These are phyloP conservation scores for Sarcocystis neurona DNA, from an alignment of 169 alveolate genomes.

Conservation along the genomic window DNA sequence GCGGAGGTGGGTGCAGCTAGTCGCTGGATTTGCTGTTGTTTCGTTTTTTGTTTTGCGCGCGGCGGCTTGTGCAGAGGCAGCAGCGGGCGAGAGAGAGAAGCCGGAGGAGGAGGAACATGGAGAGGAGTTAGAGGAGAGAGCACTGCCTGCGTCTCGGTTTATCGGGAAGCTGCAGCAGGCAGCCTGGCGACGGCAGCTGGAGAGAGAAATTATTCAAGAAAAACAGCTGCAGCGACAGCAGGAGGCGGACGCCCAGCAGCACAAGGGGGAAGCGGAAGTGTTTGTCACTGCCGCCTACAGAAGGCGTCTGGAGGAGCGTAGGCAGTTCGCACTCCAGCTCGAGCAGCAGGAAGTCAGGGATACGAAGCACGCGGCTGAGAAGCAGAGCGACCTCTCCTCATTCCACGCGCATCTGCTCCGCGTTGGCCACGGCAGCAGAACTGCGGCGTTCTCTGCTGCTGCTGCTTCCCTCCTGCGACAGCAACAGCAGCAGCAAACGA, in stretches of 20 bases:
- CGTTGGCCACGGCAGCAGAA: constrained; percentile 44
- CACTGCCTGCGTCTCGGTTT: constrained; percentile 33
- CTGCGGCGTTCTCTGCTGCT: constrained; percentile 35
- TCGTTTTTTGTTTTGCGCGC: neutral
- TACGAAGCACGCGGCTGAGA: constrained; percentile 2
- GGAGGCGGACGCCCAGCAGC: constrained; percentile 23
- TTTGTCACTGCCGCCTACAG: constrained; percentile 42
- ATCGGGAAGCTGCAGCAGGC: constrained; percentile 25
- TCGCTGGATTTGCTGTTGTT: neutral
- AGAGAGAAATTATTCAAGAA: constrained; percentile 48
- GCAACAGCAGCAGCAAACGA: neutral
- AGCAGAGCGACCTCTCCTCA: constrained; percentile 32
- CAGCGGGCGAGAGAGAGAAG: neutral
- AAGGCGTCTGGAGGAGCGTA: constrained; percentile 39
- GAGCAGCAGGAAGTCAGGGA: constrained; percentile 45
- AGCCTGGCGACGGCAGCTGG: constrained; percentile 52
- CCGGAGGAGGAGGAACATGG: neutral
- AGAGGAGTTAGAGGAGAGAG: neutral
- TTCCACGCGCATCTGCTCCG: constrained; percentile 50
- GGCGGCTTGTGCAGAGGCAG: neutral
- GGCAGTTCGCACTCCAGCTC: constrained; percentile 18
- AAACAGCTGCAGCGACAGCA: constrained; percentile 47
- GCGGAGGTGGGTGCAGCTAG: neutral
- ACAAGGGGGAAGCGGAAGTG: constrained; percentile 37
- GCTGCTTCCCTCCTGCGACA: no score